A percentile compares a stretch with the other conserved stretches of the same genome.
These are phyloP conservation scores for Pneumocystis wakefieldiae DNA, from an alignment of 1,139 yeast species.

Conservation along the genomic window DNA sequence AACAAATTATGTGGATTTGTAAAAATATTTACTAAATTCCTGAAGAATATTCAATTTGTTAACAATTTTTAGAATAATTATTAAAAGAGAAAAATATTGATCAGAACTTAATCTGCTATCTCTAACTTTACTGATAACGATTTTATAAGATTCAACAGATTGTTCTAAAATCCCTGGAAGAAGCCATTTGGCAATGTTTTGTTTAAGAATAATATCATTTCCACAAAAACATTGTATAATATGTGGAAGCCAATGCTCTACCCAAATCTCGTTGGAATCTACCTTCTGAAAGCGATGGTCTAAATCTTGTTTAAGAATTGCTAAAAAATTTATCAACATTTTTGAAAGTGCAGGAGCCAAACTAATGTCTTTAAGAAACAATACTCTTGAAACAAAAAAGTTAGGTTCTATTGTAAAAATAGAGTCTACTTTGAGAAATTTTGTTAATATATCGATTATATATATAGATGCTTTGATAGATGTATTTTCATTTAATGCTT, in stretches of 20 bases:
- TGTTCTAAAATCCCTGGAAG: neutral
- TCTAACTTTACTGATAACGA: neutral
- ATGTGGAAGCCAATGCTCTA: neutral
- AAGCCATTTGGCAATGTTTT: neutral
- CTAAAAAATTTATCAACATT: constrained; percentile 2
- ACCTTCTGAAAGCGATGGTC: neutral
- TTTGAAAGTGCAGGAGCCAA: constrained; percentile 6
- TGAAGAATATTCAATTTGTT: neutral
- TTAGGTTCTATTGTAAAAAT: constrained; percentile 2
- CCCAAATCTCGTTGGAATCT: neutral
- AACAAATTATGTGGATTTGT: neutral
- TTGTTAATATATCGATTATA: constrained; percentile 6
- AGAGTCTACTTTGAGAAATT: constrained; percentile 1
- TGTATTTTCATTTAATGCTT: constrained; percentile 2
- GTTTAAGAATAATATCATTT: neutral
- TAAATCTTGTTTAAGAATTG: neutral
- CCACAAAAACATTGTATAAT: neutral
- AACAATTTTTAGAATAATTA: neutral
- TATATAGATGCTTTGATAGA: constrained; percentile 6
- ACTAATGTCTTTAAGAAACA: constrained; percentile 3
- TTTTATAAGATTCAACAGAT: neutral
- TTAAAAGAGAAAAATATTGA: neutral
- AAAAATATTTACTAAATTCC: neutral
- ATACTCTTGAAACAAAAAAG: constrained; percentile 4
- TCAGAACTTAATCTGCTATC: neutral